Evolutionary conservation across 345 rosid species (phyloP).

Genomic region (Pelargonium nanum): DNA sequence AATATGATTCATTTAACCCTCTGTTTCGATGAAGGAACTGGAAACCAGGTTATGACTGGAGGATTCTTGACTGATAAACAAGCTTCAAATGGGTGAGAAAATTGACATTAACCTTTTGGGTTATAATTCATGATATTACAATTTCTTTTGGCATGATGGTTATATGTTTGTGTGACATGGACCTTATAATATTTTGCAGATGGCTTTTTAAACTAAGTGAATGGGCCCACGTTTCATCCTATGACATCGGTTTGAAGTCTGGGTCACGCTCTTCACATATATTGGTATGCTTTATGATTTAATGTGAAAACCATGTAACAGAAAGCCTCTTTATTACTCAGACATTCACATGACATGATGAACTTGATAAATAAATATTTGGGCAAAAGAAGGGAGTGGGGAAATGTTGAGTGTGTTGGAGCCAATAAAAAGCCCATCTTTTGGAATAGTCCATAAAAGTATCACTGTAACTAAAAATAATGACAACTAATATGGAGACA

Average conservation of each 20-base stretch:
- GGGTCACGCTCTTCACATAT: slow-evolving; percentile 92
- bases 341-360: no score
- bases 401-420: no score
- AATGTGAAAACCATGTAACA: not conserved
- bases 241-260: slow-evolving; percentile 75
- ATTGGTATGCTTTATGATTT: slow-evolving; percentile 40
- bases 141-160: slow-evolving; percentile 6
- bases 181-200: slow-evolving; percentile 25
- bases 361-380: no score
- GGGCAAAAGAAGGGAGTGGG: no score
- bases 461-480: no score
- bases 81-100: slow-evolving; percentile 76
- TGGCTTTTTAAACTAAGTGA: slow-evolving; percentile 96
- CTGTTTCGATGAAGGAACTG: slow-evolving; percentile 95
- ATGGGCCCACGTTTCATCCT: slow-evolving; percentile 82
- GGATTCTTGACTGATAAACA: slow-evolving; percentile 93
- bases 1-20: slow-evolving; percentile 79
- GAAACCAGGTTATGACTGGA: slow-evolving; percentile 87
- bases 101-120: not conserved
- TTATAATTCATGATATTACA: not conserved
- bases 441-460: no score
- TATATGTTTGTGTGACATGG: not conserved
- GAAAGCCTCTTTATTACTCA: not conserved
- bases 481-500: no score
- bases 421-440: no score